phyloP scores from a whole-genome alignment of 345 rosid species.

The Acer yangbiense region DNA sequence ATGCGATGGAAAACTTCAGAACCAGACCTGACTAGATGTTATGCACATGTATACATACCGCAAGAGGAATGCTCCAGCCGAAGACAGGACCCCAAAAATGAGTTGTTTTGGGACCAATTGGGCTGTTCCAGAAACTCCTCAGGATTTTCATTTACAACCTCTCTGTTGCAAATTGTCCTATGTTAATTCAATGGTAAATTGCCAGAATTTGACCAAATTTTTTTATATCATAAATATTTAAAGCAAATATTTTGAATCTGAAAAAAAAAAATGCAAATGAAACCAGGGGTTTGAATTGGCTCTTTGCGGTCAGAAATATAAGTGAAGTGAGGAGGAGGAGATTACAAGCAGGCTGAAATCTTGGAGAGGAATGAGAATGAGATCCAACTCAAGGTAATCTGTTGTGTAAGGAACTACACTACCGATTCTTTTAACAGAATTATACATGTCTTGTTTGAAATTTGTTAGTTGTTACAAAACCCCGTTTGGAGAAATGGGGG shows the following conservation, averaged over 20 bases:
- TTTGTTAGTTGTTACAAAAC: too few species aligned
- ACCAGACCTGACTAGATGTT: too few species aligned
- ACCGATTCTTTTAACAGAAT: neutral
- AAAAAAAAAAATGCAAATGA: neutral
- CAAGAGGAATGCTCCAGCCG: conserved; percentile 44
- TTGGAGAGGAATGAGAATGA: neutral
- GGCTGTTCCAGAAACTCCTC: conserved; percentile 41
- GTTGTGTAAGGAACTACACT: neutral
- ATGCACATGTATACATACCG: conserved; percentile 32
- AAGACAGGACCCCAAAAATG: conserved; percentile 63
- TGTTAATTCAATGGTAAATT: neutral
- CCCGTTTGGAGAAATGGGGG: too few species aligned
- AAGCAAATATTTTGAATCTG: neutral
- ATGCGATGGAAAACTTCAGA: too few species aligned
- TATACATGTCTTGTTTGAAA: neutral
- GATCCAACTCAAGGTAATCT: neutral
- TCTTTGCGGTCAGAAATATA: too few species aligned
- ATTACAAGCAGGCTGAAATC: neutral
- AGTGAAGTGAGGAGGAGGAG: neutral
- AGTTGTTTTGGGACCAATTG: conserved; percentile 56
- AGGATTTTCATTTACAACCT: conserved; percentile 17
- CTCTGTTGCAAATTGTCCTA: neutral
- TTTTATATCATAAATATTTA: neutral
- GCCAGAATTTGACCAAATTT: neutral
- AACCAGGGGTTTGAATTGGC: neutral